These are phyloP conservation scores for Coemansia sp. DNA, from an alignment of 192 early-diverging fungal species.

Conservation along the genomic window DNA sequence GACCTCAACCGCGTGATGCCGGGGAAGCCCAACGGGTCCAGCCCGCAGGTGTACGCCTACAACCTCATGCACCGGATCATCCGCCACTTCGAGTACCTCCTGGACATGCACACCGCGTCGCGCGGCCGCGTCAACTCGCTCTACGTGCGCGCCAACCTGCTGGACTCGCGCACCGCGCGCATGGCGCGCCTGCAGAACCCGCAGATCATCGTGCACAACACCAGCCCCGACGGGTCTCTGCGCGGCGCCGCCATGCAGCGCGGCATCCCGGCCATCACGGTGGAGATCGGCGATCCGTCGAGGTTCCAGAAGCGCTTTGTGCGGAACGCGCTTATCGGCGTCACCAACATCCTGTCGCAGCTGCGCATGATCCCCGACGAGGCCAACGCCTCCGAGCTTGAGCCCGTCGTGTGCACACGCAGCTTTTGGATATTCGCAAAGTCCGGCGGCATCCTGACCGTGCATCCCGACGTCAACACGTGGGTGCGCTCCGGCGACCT, in stretches of 20 bases:
- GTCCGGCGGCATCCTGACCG: slow-evolving; percentile 86
- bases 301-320: slow-evolving; percentile 86
- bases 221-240: slow-evolving; percentile 73
- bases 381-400: slow-evolving; percentile 56
- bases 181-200: slow-evolving; percentile 90
- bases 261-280: slow-evolving; percentile 84
- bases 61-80: slow-evolving; percentile 82
- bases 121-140: slow-evolving; percentile 85
- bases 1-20: slow-evolving; percentile 90
- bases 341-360: slow-evolving; percentile 65
- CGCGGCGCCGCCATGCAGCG: slow-evolving; percentile 76
- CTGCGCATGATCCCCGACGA: slow-evolving; percentile 68
- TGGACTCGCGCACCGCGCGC: slow-evolving; percentile 66
- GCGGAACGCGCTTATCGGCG: slow-evolving; percentile 64
- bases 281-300: slow-evolving; percentile 91
- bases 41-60: slow-evolving; percentile 82
- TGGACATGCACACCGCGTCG: slow-evolving; percentile 89
- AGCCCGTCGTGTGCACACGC: slow-evolving; percentile 65
- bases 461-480: slow-evolving; percentile 81
- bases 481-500: slow-evolving; percentile 81
- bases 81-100: slow-evolving; percentile 78
- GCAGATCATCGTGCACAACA: slow-evolving; percentile 79
- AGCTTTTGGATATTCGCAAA: slow-evolving; percentile 86
- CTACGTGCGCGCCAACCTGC: slow-evolving; percentile 89
- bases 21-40: slow-evolving; percentile 74